A percentile compares a stretch with the other conserved stretches of the same genome.
These are phyloP conservation scores for Aureoboletus auriporus DNA, from an alignment of 768 basidiomycete species.

Conservation along the genomic window DNA sequence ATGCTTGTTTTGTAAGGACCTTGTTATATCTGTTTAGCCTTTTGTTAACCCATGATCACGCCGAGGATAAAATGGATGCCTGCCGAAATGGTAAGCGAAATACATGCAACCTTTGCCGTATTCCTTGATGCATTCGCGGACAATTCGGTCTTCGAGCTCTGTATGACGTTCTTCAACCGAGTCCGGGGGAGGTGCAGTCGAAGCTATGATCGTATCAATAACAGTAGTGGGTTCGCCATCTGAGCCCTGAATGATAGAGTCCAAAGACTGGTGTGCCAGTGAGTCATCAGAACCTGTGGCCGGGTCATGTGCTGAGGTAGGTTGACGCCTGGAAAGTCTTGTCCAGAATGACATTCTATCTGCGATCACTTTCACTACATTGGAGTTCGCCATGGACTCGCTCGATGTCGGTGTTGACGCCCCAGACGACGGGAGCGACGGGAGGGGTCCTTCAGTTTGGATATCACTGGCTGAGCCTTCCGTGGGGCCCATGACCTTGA, in stretches of 20 bases:
- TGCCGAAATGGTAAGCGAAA: slow-evolving; percentile 84
- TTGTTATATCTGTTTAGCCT: slow-evolving; percentile 61
- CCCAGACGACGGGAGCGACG: slow-evolving; percentile 39
- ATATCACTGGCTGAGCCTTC: slow-evolving; percentile 3
- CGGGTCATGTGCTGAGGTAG: slow-evolving; percentile 15
- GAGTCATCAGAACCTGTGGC: slow-evolving; percentile 11
- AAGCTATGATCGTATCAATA: slow-evolving; percentile 53
- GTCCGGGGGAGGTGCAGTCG: slow-evolving; percentile 58
- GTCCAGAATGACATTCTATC: slow-evolving; percentile 74
- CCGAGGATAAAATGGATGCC: slow-evolving; percentile 9
- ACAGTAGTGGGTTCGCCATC: slow-evolving; percentile 50
- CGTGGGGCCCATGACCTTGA: slow-evolving; percentile 42
- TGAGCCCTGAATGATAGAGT: slow-evolving; percentile 40
- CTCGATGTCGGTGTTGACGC: slow-evolving; percentile 55
- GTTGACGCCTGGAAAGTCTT: slow-evolving; percentile 48
- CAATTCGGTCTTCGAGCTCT: slow-evolving; percentile 80
- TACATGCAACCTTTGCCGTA: slow-evolving; percentile 87
- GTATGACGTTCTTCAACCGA: slow-evolving; percentile 63
- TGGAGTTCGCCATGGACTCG: slow-evolving; percentile 38
- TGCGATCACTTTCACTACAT: slow-evolving; percentile 61
- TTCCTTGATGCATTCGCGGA: slow-evolving; percentile 73
- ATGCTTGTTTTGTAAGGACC: slow-evolving; percentile 77
- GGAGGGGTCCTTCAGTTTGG: slow-evolving; percentile 1
- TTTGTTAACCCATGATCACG: background rate
- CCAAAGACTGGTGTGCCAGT: slow-evolving; percentile 19